Evolutionary conservation across 2,329 filamentous ascomycete genomes (phyloP), one percentile per base, ranked within the genome.

Genomic region (Ophiostoma tasmaniense): DNA sequence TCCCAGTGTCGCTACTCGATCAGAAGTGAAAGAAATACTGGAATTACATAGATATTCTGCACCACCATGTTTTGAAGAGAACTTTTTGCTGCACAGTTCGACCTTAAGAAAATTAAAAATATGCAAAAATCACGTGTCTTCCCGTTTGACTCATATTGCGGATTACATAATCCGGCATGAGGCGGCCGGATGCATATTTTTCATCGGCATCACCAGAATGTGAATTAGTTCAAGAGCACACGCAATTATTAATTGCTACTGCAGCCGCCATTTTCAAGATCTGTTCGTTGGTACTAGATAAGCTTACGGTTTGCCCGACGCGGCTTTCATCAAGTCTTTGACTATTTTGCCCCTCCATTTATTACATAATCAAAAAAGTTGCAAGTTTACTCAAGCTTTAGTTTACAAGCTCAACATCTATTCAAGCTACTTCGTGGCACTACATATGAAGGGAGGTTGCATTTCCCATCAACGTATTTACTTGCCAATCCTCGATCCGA

Each of bases 121-220:
- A n/a, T n/a, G n/a, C n/a, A n/a, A 25, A 28, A 33, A 52, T 52
- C 64, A 66, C 64, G 64, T 66, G 64, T 42, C n/a, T 52, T 66
- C 39, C 64, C 64, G 64, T 45, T 52, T 66, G 64, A 66, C 25
- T 66, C 64, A 66, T 14, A 39, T 45, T 14, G 42, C 22, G 59
- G 35, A 62, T 62, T 30, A 62, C 6, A 30, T 35, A 62, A 62
- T 22, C 59, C 30, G 59, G 30, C 55, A 2, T 61, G 11, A 61
- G 28, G 59, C 59, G 28, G 59, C 59, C 17, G 14, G n/a, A n/a
- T 22, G n/a, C 33, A 39, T n/a, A n/a, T 42, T 42, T 45, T n/a
- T 45, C 17, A 20, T 45, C 42, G 20, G 20, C 42, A 45, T n/a
- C 42, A 20, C 5, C 42, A 45, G 0, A 45, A 45, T n/a, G 17